These are phyloP conservation scores for Naematelia aurantialba DNA, from an alignment of 768 basidiomycete species.

Conservation along the genomic window DNA sequence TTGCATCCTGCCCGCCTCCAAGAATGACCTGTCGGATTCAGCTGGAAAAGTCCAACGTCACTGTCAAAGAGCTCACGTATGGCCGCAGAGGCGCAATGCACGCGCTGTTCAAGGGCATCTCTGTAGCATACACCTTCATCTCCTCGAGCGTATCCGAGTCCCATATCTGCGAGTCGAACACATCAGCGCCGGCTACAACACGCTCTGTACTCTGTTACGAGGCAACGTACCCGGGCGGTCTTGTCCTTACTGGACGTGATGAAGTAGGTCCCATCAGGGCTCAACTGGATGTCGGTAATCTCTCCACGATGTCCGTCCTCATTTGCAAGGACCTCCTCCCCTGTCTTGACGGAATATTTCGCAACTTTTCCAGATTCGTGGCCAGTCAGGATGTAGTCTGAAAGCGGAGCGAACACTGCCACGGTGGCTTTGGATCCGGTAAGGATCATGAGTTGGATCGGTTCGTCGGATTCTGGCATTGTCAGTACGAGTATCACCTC, in stretches of 20 bases:
- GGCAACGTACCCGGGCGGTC: slow-evolving; percentile 70
- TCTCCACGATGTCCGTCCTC: slow-evolving; percentile 58
- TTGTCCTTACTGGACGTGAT: slow-evolving; percentile 97
- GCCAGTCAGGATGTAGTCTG: slow-evolving; percentile 79
- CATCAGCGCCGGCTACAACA: too few relatives aligned
- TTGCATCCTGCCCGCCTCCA: slow-evolving; percentile 97
- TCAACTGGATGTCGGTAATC: slow-evolving; percentile 87
- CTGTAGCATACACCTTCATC: slow-evolving; percentile 88
- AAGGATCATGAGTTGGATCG: slow-evolving; percentile 74
- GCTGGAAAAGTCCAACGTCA: neutral
- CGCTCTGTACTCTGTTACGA: too few relatives aligned
- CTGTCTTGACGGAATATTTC: slow-evolving; percentile 80
- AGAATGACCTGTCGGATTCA: slow-evolving; percentile 63
- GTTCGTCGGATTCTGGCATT: slow-evolving; percentile 67
- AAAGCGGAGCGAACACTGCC: slow-evolving; percentile 78
- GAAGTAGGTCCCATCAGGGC: slow-evolving; percentile 86
- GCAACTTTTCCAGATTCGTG: slow-evolving; percentile 96
- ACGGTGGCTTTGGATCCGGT: slow-evolving; percentile 95
- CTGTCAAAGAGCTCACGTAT: slow-evolving; percentile 58
- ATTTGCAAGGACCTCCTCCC: slow-evolving; percentile 64
- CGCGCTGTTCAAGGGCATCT: slow-evolving; percentile 93
- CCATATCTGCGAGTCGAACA: slow-evolving; percentile 30
- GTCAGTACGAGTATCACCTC: neutral
- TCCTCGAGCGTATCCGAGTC: slow-evolving; percentile 74
- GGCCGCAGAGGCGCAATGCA: slow-evolving; percentile 77